phyloP scores from a whole-genome alignment of 2,329 filamentous ascomycete species.

The Pseudocercospora musae region DNA sequence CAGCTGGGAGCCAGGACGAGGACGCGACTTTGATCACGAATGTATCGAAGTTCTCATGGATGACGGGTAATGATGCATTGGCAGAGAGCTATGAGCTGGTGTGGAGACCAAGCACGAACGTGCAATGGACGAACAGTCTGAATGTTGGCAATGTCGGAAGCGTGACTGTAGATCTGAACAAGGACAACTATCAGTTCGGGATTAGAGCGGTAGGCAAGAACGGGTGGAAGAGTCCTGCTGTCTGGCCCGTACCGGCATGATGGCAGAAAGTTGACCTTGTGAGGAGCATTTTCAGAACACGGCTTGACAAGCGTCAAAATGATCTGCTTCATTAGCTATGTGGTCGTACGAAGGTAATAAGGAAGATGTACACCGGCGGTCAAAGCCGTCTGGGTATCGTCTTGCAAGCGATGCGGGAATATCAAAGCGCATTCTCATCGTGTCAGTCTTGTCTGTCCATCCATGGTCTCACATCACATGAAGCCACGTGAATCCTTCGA shows the following conservation, averaged over 20 bases:
- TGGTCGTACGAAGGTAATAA: too few relatives aligned
- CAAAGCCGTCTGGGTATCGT: background rate
- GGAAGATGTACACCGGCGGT: background rate
- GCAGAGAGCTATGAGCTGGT: constrained; percentile 55
- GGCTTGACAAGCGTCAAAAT: too few relatives aligned
- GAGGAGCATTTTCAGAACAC: too few relatives aligned
- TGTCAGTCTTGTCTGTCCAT: too few relatives aligned
- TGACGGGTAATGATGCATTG: constrained; percentile 38
- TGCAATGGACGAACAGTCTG: constrained; percentile 38
- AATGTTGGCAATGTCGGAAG: constrained; percentile 48
- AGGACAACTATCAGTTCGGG: constrained; percentile 59
- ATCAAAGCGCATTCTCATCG: too few relatives aligned
- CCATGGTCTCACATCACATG: background rate
- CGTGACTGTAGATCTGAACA: constrained; percentile 50
- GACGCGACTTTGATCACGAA: constrained; percentile 37
- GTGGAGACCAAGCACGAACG: constrained; percentile 51
- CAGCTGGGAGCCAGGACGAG: constrained; percentile 25
- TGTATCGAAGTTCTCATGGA: constrained; percentile 51
- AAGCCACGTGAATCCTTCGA: background rate
- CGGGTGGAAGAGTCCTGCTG: constrained; percentile 51
- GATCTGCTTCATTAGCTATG: too few relatives aligned
- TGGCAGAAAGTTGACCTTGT: background rate
- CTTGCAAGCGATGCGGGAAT: background rate
- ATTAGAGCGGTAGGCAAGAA: constrained; percentile 51
- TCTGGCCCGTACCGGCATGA: constrained; percentile 41